Base-by-base conservation (phyloP, 176 grass and related monocot genomes). In the Rhipidocladum racemiflorum region DNA sequence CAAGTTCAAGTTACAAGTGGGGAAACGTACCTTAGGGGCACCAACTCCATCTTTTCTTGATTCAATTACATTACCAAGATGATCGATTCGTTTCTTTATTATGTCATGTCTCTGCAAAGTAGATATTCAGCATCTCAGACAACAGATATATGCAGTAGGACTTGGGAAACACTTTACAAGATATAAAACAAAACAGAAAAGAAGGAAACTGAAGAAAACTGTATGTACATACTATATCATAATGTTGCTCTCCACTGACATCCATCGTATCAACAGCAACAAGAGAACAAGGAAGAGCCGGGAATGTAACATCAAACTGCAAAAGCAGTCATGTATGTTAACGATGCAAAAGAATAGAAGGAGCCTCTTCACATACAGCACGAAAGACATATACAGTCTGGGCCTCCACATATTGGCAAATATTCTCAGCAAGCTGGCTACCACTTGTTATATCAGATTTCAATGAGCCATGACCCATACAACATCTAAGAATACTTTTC, bases 281-380 rank as follows among this genome's bases (percentile, higher is more conserved):
- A 80, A 99, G 89, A 73, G 96, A 99, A 81, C 96, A 99, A 82
- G 96, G 88, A 90, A 99, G 74, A 65, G 91, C 79, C 2, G 93
- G 92, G 76, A 99, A 99, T 32, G 91, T 90, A 81, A 99, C 73
- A 91, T 99, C 96, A 83, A 99, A 99, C 96, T 98, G 96, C 92
- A 93, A 80, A 90, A 76, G 48, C 2, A n/a, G 48, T 61, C 23
- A 86, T 72, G 9, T 40, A 43, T 34, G 48, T 81, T 64, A 87
- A 63, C 49, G 25, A 83, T 34, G 15, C 10, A 77, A 78, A 82
- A 83, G 10, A 68, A 68, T 61, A 79, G 39, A 13, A 61, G 15
- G 30, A n/a, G 15, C 24, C 40, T 60, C 10, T 8, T 29, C 54
- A 60, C 27, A 60, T 57, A 28, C 45, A 48, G 45, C 3, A 48